Base-by-base conservation (phyloP, 2,329 filamentous ascomycete genomes). In the Colletotrichum theobromicola region DNA sequence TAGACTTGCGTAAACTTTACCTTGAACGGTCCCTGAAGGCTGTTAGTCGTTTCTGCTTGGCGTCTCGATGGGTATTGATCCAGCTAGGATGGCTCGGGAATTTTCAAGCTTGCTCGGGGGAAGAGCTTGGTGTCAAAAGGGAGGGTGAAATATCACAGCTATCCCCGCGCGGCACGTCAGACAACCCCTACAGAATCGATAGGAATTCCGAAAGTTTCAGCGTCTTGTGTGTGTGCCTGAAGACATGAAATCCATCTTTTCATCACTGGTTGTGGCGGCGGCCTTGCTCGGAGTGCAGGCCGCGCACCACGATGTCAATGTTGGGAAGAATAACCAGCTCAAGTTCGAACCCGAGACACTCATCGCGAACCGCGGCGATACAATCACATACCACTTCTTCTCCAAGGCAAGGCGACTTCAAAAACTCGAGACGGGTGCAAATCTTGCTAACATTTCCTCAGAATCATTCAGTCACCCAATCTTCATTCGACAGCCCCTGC, bases 391-490 rank as follows among this genome's bases (percentile, higher is more conserved):
- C 76, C 79, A 80, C 62, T 87, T 86, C 81, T 85, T 83, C 63
- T 80, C 85, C 7, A 84, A 79, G 76, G 83, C 81, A 74, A 63
- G 53, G 28, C 0, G 5, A 65, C 62, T 57, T 46, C 6, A 7
- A 5, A 21, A 26, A 9, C 18, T 35, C 5, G 15, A n/a, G 2
- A 28, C 3, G 26, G n/a, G 7, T 16, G 9, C 2, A 15, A 30
- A n/a, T 2, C 7, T n/a, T 15, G 32, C 16, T 74, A 34, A 72
- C 28, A n/a, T 30, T 55, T 9, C 4, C 35, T 15, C 68, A 82
- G 81, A 85, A 85, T 76, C 85, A 87, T 77, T 84, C 84, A 1
- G 82, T 87, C 4, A 82, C 80, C 4, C 81, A 86, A 74, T 85
- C 85, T 34, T 82, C 82, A 55, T 87, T 87, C 50, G 79, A 80